Evolutionary conservation across 1,284 basidiomycete genomes (phyloP), one percentile per base, ranked within the genome.

Genomic region (Rhizoctonia solani): DNA sequence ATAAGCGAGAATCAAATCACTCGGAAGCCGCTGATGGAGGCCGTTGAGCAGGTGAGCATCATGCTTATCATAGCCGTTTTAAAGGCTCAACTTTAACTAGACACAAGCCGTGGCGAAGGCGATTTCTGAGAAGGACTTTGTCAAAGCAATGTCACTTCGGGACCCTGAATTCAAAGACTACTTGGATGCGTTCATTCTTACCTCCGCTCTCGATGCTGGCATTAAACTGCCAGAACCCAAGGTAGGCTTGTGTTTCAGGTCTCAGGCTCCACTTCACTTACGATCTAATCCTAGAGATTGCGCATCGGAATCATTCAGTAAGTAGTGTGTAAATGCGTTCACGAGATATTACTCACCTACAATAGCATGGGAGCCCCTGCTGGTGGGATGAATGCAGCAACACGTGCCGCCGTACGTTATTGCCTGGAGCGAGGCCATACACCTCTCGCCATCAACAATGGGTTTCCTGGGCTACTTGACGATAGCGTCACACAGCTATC

Each of bases 321-420:
- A 80, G 90, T 79, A 14, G 1, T 13, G 19, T 27, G 16, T 16
- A 23, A 27, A n/a, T 39, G 44, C 44, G 14, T 27, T 32, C 54
- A 25, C 25, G 14, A 39, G 19, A 11, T n/a, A 41, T 54, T 30
- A 34, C 59, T 70, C 41, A 69, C 25, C 19, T 55, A 50, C 66
- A 54, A 58, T 66, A 95, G 92, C 74, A 88, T 96, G 74, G 96
- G 96, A 69, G 97, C 97, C 0, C 96, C 97, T 2, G 95, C 96
- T 2, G 95, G 96, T 67, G 96, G 97, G 11, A 98, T 99, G 93
- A 98, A 99, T 76, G 95, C 95, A 0, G 96, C 96, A 0, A 98
- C 95, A 0, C 89, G 96, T 50, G 89, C 95, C 34, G 94, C 93
- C 0, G 94, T 93, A 5, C 90, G 96, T 16, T 98, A 93, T 81